Conservation (phyloP, 2,329 filamentous ascomycete species). For the Penicillium sp. region DNA sequence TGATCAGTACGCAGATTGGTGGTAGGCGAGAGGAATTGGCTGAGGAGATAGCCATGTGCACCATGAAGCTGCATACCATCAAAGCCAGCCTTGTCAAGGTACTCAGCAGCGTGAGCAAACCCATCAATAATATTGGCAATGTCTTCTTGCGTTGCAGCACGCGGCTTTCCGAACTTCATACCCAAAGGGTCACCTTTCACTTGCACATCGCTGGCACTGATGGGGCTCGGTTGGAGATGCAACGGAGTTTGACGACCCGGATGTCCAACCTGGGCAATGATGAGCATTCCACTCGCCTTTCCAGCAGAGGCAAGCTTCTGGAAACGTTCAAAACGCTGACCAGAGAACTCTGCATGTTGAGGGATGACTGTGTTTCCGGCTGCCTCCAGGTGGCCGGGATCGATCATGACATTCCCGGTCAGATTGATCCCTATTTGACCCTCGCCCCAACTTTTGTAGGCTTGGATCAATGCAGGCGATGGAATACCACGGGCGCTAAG, state of each 20-base stretch:
- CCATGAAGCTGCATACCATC: constrained; percentile 57
- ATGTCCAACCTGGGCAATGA: constrained; percentile 66
- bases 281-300: constrained; percentile 57
- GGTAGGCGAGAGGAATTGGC: constrained; percentile 58
- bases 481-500: constrained; percentile 59
- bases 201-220: constrained; percentile 57
- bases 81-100: constrained; percentile 65
- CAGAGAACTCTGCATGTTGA: constrained; percentile 53
- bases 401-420: constrained; percentile 68
- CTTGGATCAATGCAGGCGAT: constrained; percentile 56
- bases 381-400: constrained; percentile 62
- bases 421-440: constrained; percentile 61
- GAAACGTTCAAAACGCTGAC: constrained; percentile 65
- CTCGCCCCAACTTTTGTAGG: constrained; percentile 67
- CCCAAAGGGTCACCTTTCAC: constrained; percentile 40
- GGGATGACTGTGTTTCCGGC: constrained; percentile 65
- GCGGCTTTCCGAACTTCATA: constrained; percentile 41
- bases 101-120: constrained; percentile 66
- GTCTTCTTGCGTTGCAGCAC: constrained; percentile 34
- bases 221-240: constrained; percentile 53
- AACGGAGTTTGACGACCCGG: constrained; percentile 61
- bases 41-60: constrained; percentile 63
- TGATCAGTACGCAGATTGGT: constrained; percentile 64
- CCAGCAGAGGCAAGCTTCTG: constrained; percentile 56
- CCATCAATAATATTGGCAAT: constrained; percentile 61